These are phyloP conservation scores for Alternaria alternata DNA, from an alignment of 2,329 filamentous ascomycete genomes.

Conservation along the genomic window DNA sequence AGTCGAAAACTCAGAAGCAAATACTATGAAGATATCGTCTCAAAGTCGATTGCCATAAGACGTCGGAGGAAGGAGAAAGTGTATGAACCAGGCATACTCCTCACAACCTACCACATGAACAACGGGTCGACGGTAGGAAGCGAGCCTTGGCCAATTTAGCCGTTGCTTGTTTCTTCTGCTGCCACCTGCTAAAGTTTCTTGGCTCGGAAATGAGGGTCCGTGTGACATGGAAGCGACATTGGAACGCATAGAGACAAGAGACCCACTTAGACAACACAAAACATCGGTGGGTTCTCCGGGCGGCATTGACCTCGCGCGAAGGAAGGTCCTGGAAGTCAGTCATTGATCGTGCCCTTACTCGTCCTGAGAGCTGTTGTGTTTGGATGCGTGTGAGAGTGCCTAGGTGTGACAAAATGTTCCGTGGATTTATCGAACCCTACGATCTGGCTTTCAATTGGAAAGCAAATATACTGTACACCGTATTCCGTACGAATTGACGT, in stretches of 20 bases:
- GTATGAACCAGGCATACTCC: neutral
- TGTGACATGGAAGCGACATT: constrained; percentile 5
- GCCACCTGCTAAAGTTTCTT: neutral
- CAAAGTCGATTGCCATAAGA: neutral
- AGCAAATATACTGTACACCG: constrained; percentile 1
- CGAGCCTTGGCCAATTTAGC: constrained; percentile 3
- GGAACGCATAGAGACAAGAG: neutral
- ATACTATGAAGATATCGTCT: neutral
- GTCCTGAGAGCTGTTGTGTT: neutral
- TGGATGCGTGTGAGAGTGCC: neutral
- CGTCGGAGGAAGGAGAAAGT: neutral
- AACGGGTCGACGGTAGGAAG: constrained; percentile 2
- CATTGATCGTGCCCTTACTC: neutral
- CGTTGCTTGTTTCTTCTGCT: constrained; percentile 3
- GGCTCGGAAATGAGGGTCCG: neutral
- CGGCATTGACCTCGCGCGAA: neutral
- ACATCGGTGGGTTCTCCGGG: constrained; percentile 1
- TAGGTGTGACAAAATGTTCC: neutral
- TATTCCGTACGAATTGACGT: neutral
- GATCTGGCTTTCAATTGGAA: neutral
- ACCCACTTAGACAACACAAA: constrained; percentile 2
- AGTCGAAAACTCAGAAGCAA: neutral
- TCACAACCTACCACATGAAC: constrained; percentile 1
- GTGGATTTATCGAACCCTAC: neutral
- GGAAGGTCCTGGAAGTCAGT: neutral